Conservation (phyloP, 1,139 yeast genomes). For the Hyphopichia wangnamkhiaoensis region DNA sequence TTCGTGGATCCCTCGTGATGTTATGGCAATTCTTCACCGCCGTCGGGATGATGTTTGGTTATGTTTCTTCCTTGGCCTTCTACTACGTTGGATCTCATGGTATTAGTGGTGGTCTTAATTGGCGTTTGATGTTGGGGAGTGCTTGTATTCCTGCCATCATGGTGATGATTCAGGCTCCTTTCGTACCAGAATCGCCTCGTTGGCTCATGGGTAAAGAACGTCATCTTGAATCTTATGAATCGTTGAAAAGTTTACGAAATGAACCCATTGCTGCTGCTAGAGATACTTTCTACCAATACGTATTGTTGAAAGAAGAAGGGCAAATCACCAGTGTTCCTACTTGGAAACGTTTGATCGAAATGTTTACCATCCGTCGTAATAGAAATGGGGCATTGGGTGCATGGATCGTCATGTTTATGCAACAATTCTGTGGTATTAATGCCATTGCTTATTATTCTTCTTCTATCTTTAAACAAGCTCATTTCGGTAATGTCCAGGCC, state of each 20-base stretch:
- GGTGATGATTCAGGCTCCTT: slow-evolving; percentile 67
- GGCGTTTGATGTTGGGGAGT: slow-evolving; percentile 83
- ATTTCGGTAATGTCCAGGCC: slow-evolving; percentile 61
- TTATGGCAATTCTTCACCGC: slow-evolving; percentile 91
- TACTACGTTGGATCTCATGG: slow-evolving; percentile 35
- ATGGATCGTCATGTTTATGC: slow-evolving; percentile 85
- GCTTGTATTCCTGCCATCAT: slow-evolving; percentile 73
- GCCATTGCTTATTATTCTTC: slow-evolving; percentile 84
- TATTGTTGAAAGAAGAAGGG: slow-evolving; percentile 65
- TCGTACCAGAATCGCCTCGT: slow-evolving; percentile 78
- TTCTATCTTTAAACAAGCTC: slow-evolving; percentile 68
- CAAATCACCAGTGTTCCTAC: slow-evolving; percentile 54
- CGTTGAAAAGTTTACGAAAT: slow-evolving; percentile 51
- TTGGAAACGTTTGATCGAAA: slow-evolving; percentile 50
- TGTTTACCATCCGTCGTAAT: slow-evolving; percentile 73
- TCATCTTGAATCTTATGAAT: slow-evolving; percentile 56
- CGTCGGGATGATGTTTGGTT: slow-evolving; percentile 81
- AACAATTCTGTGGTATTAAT: slow-evolving; percentile 90
- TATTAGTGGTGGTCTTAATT: slow-evolving; percentile 53
- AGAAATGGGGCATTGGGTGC: slow-evolving; percentile 82
- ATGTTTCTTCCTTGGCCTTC: slow-evolving; percentile 66
- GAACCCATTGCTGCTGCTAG: slow-evolving; percentile 67
- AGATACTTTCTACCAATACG: slow-evolving; percentile 72
- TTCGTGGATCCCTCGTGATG: slow-evolving; percentile 82
- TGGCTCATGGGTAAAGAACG: slow-evolving; percentile 74